These are phyloP conservation scores for Ophiostoma triangulosporum DNA, from an alignment of 2,329 filamentous ascomycete genomes.

Conservation along the genomic window DNA sequence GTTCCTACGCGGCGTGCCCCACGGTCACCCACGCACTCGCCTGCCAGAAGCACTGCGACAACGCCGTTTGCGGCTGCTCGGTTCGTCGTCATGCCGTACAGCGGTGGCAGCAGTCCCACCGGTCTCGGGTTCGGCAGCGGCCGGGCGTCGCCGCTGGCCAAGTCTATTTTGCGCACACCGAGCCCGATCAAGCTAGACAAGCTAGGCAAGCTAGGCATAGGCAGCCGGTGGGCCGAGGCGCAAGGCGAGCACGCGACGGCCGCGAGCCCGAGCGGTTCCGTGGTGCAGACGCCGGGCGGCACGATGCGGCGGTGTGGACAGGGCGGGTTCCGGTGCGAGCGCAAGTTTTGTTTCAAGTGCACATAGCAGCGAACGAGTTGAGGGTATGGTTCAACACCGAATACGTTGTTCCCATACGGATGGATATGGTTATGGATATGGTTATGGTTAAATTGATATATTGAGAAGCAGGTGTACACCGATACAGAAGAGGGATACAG, in stretches of 20 bases:
- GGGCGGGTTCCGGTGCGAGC: constrained; percentile 40
- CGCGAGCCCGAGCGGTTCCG: constrained; percentile 15
- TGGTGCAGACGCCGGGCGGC: constrained; percentile 35
- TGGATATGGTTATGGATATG: not conserved
- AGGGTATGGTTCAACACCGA: not conserved
- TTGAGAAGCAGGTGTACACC: not conserved
- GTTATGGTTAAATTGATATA: not conserved
- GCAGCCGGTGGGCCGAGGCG: not conserved
- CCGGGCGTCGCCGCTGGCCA: not conserved
- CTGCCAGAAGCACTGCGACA: not conserved
- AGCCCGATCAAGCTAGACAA: constrained; percentile 21
- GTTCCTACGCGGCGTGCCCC: not conserved
- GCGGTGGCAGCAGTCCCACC: not conserved
- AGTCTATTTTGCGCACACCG: constrained; percentile 1
- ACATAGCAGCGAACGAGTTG: not conserved
- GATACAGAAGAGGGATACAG: too few relatives aligned
- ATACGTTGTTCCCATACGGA: too few relatives aligned
- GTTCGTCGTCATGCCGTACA: not conserved
- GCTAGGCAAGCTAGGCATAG: not conserved
- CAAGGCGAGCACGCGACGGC: too few relatives aligned
- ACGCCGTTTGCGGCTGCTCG: not conserved
- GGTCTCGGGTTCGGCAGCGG: not conserved
- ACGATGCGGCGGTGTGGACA: constrained; percentile 38
- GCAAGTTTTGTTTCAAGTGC: constrained; percentile 48
- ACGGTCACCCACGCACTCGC: not conserved